Evolutionary conservation across 345 rosid species (phyloP).

Genomic region (Carallia brachiata): DNA sequence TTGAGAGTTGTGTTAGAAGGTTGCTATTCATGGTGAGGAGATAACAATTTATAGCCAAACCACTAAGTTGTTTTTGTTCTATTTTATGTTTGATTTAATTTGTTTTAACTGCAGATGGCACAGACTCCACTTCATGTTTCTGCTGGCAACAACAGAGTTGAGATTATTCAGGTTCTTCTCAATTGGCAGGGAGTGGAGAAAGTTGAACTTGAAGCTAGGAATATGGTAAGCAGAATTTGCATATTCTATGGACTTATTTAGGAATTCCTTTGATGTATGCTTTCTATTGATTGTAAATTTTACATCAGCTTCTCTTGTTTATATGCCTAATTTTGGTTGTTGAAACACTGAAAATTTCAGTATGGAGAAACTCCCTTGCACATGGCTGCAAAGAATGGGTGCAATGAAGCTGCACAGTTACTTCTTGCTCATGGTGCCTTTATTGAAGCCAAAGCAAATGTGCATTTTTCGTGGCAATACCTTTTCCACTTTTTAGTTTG

Average conservation of each 20-base stretch:
- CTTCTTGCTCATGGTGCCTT: constrained; percentile 87
- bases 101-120: constrained; percentile 66
- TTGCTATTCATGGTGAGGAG: too few relatives aligned
- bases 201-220: constrained; percentile 81
- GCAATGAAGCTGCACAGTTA: constrained; percentile 70
- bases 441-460: constrained; percentile 91
- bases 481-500: neutral
- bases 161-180: constrained; percentile 70
- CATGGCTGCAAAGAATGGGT: constrained; percentile 98
- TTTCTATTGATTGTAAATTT: neutral
- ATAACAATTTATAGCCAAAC: too few relatives aligned
- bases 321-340: constrained; percentile 8
- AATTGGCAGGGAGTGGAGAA: constrained; percentile 69
- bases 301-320: constrained; percentile 5
- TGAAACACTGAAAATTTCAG: constrained; percentile 39
- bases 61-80: neutral
- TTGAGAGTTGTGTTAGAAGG: neutral
- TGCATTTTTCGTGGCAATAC: constrained; percentile 25
- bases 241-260: neutral
- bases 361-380: constrained; percentile 99
- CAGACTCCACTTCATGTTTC: constrained; percentile 97
- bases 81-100: constrained; percentile 8
- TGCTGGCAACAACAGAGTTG: constrained; percentile 74
- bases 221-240: constrained; percentile 48
- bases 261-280: neutral